These are phyloP conservation scores for Rasamsonia emersonii DNA, from an alignment of 2,329 filamentous ascomycete species.

Conservation along the genomic window DNA sequence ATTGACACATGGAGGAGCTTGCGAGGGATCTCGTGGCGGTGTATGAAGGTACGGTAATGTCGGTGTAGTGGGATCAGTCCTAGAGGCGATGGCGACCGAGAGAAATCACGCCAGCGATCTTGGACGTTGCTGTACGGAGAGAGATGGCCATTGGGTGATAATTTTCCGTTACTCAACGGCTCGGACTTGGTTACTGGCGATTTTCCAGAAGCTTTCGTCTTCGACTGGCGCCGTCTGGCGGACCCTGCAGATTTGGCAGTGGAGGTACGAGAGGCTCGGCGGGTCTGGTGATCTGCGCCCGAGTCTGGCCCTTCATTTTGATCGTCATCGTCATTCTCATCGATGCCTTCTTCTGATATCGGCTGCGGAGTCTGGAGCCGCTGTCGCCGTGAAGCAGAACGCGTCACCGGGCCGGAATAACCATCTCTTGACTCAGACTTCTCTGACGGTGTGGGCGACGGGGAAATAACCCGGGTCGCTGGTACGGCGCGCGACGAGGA, in stretches of 20 bases:
- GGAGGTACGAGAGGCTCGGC: constrained; percentile 65
- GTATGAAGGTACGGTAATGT: constrained; percentile 83
- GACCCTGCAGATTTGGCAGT: constrained; percentile 32
- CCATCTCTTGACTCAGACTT: constrained; percentile 44
- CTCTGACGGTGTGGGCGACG: constrained; percentile 63
- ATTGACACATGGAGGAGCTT: constrained; percentile 94
- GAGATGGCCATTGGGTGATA: constrained; percentile 57
- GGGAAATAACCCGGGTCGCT: constrained; percentile 76
- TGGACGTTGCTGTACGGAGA: constrained; percentile 50
- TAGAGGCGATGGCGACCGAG: constrained; percentile 82
- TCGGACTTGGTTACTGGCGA: constrained; percentile 32
- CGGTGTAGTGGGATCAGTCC: constrained; percentile 92
- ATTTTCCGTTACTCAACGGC: constrained; percentile 27
- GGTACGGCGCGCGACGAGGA: constrained; percentile 53
- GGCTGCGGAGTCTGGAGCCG: constrained; percentile 49
- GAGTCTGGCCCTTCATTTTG: constrained; percentile 43
- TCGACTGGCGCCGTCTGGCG: constrained; percentile 33
- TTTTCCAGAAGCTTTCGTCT: constrained; percentile 39
- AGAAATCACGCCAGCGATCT: constrained; percentile 79
- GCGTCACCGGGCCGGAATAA: constrained; percentile 67
- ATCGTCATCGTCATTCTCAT: constrained; percentile 36
- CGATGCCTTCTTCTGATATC: constrained; percentile 50
- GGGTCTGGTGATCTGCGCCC: constrained; percentile 50
- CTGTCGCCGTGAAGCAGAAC: constrained; percentile 57
- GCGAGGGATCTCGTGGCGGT: constrained; percentile 93